Evolutionary conservation across 2,329 filamentous ascomycete species (phyloP).

Genomic region (Graphiopsis chlorocephala): DNA sequence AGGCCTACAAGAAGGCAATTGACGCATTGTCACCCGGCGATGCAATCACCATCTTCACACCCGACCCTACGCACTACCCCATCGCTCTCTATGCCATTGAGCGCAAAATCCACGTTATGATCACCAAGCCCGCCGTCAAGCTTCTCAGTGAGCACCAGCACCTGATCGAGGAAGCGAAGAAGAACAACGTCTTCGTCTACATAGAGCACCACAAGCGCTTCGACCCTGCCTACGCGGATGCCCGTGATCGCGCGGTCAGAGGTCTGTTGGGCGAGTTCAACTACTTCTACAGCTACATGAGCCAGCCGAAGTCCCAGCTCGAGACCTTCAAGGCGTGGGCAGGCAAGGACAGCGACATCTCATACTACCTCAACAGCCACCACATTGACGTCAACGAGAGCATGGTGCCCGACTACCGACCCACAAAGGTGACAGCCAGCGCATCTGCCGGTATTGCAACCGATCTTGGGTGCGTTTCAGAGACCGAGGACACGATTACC

Average conservation of each 20-base stretch:
- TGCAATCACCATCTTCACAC: slow-evolving; percentile 94
- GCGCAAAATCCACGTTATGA: slow-evolving; percentile 81
- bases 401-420: slow-evolving; percentile 80
- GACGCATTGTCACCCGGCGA: slow-evolving; percentile 77
- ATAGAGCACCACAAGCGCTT: slow-evolving; percentile 97
- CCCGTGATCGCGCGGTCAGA: slow-evolving; percentile 69
- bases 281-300: slow-evolving; percentile 98
- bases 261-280: slow-evolving; percentile 80
- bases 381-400: slow-evolving; percentile 91
- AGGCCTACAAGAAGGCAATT: slow-evolving; percentile 85
- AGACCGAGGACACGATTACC: slow-evolving; percentile 91
- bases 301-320: slow-evolving; percentile 83
- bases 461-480: slow-evolving; percentile 70
- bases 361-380: slow-evolving; percentile 93
- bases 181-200: slow-evolving; percentile 82
- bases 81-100: slow-evolving; percentile 92
- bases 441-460: slow-evolving; percentile 77
- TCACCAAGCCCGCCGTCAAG: slow-evolving; percentile 93
- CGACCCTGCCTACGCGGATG: slow-evolving; percentile 89
- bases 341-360: slow-evolving; percentile 87
- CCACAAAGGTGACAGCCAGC: slow-evolving; percentile 74
- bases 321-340: slow-evolving; percentile 96
- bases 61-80: slow-evolving; percentile 86
- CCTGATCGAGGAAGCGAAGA: slow-evolving; percentile 68
- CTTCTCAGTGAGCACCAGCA: slow-evolving; percentile 74